Evolutionary conservation across 306 rosid genomes (phyloP), one percentile per base, ranked within the genome.

Genomic region (Neltuma alba): DNA sequence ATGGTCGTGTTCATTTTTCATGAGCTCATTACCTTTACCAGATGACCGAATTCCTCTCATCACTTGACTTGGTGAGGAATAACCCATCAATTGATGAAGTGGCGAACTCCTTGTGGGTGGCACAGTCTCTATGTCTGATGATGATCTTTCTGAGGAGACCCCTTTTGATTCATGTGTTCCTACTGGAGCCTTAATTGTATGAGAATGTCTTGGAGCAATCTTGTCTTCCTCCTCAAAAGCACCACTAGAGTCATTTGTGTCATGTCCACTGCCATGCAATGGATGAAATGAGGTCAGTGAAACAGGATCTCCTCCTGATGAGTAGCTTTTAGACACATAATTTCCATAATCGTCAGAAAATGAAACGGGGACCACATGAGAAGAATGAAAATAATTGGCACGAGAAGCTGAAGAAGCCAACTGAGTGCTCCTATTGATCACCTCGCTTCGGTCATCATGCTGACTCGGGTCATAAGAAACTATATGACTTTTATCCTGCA

Each of bases 71-170:
- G 93, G 97, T 27, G 97, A 91, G 79, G 88, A 72, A 81, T 93
- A 95, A 44, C 96, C 97, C 96, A 93, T 91, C 79, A 95, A 88
- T 70, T 74, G 72, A 89, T 93, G 93, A 81, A 91, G 99, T 27
- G 93, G 89, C 21, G 97, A 86, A 76, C 41, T 76, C 71, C 88
- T 83, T 69, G 62, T 83, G 12, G 69, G 47, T 9, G 66, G 64
- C 6, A 74, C 75, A n/a, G 23, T 81, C 66, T 83, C 65, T 6
- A 36, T 83, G 82, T 82, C 86, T 15, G 94, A 64, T 70, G 93
- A 83, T 34, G 67, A 42, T 25, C 78, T 86, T 74, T 69, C 67
- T 37, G 87, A 78, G 68, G 92, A 73, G 52, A 85, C 48, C 18
- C 78, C 66, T 37, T 79, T 79, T 66, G 85, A 70, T 70, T 70